Base-by-base conservation (phyloP, 805 yeast species). In the Candida andamanensis region DNA sequence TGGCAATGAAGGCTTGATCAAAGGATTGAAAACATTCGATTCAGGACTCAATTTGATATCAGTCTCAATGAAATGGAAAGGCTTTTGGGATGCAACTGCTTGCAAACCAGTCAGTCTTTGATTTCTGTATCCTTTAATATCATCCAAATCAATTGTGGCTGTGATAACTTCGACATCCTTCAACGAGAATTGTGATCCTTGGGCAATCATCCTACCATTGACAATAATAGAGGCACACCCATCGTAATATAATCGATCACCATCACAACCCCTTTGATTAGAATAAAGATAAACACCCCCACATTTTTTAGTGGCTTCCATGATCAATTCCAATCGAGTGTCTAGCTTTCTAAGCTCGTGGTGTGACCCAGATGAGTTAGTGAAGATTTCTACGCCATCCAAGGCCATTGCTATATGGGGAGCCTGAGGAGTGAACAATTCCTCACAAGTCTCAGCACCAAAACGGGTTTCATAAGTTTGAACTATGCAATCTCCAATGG, bases 361-460 rank as follows among this genome's bases (percentile, higher is more conserved):
- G 53, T 92, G 99, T n/a, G 95, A 83, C 2, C 99, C 99, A 4
- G 94, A 80, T 0, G 97, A 86, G 54, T 92, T 92, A 26, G 97
- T 87, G 52, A 92, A 72, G 48, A 92, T 89, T 58, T 92, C 99
- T n/a, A 90, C 95, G 26, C 99, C 99, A 56, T 87, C 97, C 20
- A 92, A 63, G 0, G 95, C 75, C 85, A 90, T 79, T 13, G 77
- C 76, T 35, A 92, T 84, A 56, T 90, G 96, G 3, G 99, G 98
- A 3, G 95, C 79, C 43, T 85, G 81, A 1, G 99, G 98, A 0
- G 99, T 92, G 58, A 92, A 92, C 36, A 92, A 67, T 58, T 92
- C 99, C 56, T 92, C 99, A 57, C 99, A 92, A 0, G 99, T 94
- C 58, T 92, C 99, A 27, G 90, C 85, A n/a, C 99, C 99, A 35